Conservation (phyloP, 257 asterid genomes). For the Coffea canephora region DNA sequence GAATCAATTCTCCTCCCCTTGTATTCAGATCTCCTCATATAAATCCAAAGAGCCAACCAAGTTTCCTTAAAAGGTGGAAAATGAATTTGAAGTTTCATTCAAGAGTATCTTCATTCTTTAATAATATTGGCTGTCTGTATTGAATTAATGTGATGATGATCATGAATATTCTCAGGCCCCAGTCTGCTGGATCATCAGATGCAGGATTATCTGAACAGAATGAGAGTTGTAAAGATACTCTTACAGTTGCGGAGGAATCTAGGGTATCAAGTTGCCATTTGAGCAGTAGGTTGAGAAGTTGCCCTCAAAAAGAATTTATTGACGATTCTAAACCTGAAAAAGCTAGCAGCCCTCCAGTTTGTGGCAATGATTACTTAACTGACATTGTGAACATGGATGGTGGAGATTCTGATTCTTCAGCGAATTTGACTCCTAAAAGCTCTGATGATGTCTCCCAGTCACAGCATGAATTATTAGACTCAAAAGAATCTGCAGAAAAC, state of each 20-base stretch:
- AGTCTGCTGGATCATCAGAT: constrained; percentile 23
- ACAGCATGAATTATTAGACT: constrained; percentile 21
- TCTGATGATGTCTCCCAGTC: constrained; percentile 29
- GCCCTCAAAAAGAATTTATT: constrained; percentile 21
- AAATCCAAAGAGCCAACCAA: constrained; percentile 27
- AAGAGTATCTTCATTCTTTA: not conserved
- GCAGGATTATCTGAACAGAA: constrained; percentile 28
- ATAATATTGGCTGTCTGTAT: not conserved
- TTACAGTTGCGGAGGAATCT: constrained; percentile 22
- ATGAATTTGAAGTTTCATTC: constrained; percentile 1
- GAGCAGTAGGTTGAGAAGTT: constrained; percentile 19
- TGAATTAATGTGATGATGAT: constrained; percentile 15
- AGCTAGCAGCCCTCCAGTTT: constrained; percentile 29
- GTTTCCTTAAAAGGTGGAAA: constrained; percentile 34
- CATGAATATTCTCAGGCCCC: constrained; percentile 33
- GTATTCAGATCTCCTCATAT: constrained; percentile 42
- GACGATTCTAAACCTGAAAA: constrained; percentile 15
- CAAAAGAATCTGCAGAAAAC: constrained; percentile 23
- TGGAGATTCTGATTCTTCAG: constrained; percentile 21
- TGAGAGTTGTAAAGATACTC: constrained; percentile 22
- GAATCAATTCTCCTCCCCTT: constrained; percentile 48
- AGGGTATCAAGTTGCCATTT: constrained; percentile 18
- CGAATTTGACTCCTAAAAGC: constrained; percentile 15
- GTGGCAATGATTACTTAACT: constrained; percentile 37
- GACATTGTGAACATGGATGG: constrained; percentile 32